A percentile compares a stretch with the other conserved stretches of the same genome.
phyloP scores from a whole-genome alignment of 2,329 filamentous ascomycete species.

The Ceratocystiopsis sp. region DNA sequence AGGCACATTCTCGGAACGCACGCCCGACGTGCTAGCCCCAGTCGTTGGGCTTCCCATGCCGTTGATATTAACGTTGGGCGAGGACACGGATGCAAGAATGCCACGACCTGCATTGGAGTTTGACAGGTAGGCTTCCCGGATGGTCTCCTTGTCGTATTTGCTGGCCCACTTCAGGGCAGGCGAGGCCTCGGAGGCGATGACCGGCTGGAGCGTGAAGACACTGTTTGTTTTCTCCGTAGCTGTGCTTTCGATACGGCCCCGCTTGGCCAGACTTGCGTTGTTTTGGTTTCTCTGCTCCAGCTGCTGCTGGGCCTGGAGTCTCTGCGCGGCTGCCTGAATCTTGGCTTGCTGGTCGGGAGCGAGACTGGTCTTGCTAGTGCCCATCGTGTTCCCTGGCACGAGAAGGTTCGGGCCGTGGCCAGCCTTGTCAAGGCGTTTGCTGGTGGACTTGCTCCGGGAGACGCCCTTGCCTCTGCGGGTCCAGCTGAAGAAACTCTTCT shows the following conservation, averaged over 20 bases:
- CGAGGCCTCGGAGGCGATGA: slow-evolving; percentile 71
- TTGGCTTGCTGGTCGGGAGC: slow-evolving; percentile 82
- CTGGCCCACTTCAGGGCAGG: slow-evolving; percentile 94
- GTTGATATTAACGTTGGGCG: slow-evolving; percentile 5
- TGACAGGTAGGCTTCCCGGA: slow-evolving; percentile 71
- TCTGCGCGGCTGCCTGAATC: slow-evolving; percentile 79
- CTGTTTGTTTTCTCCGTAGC: slow-evolving; percentile 66
- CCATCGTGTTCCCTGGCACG: slow-evolving; percentile 22
- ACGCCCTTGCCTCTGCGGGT: slow-evolving; percentile 49
- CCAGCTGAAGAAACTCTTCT: slow-evolving; percentile 87
- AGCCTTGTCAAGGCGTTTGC: slow-evolving; percentile 37
- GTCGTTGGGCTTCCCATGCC: not conserved
- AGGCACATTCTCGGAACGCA: too few species aligned
- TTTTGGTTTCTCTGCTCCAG: slow-evolving; percentile 26
- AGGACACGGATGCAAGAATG: slow-evolving; percentile 2
- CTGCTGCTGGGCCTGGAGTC: slow-evolving; percentile 57
- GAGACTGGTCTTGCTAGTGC: slow-evolving; percentile 63
- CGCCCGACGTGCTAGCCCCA: too few species aligned
- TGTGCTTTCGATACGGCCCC: slow-evolving; percentile 34
- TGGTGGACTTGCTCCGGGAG: slow-evolving; percentile 52
- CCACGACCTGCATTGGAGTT: slow-evolving; percentile 59
- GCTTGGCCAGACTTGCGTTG: slow-evolving; percentile 21
- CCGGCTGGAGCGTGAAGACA: slow-evolving; percentile 71
- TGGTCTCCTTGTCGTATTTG: slow-evolving; percentile 80
- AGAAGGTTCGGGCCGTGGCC: slow-evolving; percentile 20